Percentiles rank a stretch among this genome's conserved stretches.
Conservation (phyloP, 176 grass and related monocot species). For the Hordeum vulgare region MorexV3_pseudomolecules_assembly NC_058519.1:595229501-595230000, state of each 20-base stretch:
- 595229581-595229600: background rate
- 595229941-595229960: conserved; percentile 74
- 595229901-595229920: conserved; percentile 92
- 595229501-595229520: background rate
- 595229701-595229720: conserved; percentile 77
- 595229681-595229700: conserved; percentile 87
- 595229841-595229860: conserved; percentile 86
- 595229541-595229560: conserved; percentile 6
- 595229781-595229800: conserved; percentile 89
- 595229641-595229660: background rate
- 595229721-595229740: conserved; percentile 82
- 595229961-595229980: conserved; percentile 78
- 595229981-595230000: conserved; percentile 80
- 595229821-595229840: conserved; percentile 84
- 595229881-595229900: conserved; percentile 85
- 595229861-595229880: conserved; percentile 88
- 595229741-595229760: conserved; percentile 89
- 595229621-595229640: background rate
- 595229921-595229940: conserved; percentile 95
- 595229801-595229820: conserved; percentile 92
- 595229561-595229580: conserved; percentile 7
- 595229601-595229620: conserved; percentile 36
- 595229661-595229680: conserved; percentile 89
- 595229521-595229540: conserved; percentile 15
- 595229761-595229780: conserved; percentile 90